Base-by-base conservation (phyloP, 192 early-diverging fungal species). In the Borealophlyctis nickersoniae region DNA sequence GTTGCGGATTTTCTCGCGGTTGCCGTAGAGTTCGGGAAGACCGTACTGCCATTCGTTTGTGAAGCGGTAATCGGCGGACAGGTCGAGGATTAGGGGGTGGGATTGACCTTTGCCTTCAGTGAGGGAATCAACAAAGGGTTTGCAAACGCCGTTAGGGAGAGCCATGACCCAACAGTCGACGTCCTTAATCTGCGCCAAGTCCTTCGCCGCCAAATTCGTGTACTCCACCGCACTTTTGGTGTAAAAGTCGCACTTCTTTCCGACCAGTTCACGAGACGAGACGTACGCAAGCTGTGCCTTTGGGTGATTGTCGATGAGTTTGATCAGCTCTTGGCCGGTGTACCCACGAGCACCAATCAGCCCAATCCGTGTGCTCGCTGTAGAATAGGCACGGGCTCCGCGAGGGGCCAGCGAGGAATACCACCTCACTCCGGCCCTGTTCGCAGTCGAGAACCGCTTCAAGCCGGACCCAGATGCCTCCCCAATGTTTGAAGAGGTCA, bases 81-180 rank as follows among this genome's bases (percentile, higher is more conserved):
- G 80, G 78, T 98, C 97, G 26, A 92, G 72, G 24, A 98, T 71
- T 4, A 93, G 82, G 35, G 91, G 83, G 3, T 85, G 81, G 55
- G 72, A 62, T 60, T 77, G 68, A 26, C 81, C 81, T 32, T 65
- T 62, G 1, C 69, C 62, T 60, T 88, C 72, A 7, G 76, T 79
- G 49, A 96, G 59, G 26, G 88, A 86, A 16, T 87, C 79, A 13
- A 99, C 95, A 85, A 94, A 99, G 52, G 97, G 97, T 26, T 83
- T 84, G 49, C 92, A 94, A 2, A 98, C 84, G 36, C 90, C 90
- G 74, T 99, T 99, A 33, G 97, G 97, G 53, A 99, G 83, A 23
- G 97, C 97, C 64, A 99, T 75, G 2, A 99, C 87, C 97, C 97
- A 99, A 32, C 87, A 90, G 72, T 95, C 93, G 0, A 99, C 93